Evolutionary conservation across 2,329 filamentous ascomycete species (phyloP).

Genomic region (Ceratocystis diversiconidia): DNA sequence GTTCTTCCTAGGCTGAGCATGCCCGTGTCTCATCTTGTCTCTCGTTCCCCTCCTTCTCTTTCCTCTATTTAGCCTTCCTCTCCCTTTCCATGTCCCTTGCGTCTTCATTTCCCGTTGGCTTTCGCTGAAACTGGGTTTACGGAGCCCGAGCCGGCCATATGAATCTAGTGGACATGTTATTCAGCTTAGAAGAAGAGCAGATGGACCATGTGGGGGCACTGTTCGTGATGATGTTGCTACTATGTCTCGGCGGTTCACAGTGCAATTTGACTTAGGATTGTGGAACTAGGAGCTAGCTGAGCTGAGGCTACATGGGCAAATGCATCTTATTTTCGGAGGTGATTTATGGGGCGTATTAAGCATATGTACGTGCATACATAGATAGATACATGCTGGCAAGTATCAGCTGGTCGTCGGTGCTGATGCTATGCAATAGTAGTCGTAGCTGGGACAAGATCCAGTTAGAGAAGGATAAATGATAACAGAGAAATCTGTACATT

Average conservation of each 20-base stretch:
- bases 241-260: slow-evolving; percentile 1
- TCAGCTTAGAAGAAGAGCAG: neutral
- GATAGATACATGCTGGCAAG: neutral
- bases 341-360: neutral
- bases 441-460: neutral
- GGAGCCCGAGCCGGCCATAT: neutral
- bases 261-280: neutral
- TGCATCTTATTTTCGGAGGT: neutral
- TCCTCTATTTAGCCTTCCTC: neutral
- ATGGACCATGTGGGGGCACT: neutral
- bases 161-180: neutral
- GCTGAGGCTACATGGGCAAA: neutral
- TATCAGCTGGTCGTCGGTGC: neutral
- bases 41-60: neutral
- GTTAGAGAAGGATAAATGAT: neutral
- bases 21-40: neutral
- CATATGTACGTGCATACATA: neutral
- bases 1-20: neutral
- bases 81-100: neutral
- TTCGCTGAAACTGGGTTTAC: neutral
- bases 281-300: neutral
- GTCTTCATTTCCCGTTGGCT: neutral
- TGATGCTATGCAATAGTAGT: neutral
- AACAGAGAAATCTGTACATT: neutral
- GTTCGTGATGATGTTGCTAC: neutral